A percentile compares a stretch with the other conserved stretches of the same genome.
phyloP scores from a whole-genome alignment of 78 protist species.

The Paulinella micropora region DNA sequence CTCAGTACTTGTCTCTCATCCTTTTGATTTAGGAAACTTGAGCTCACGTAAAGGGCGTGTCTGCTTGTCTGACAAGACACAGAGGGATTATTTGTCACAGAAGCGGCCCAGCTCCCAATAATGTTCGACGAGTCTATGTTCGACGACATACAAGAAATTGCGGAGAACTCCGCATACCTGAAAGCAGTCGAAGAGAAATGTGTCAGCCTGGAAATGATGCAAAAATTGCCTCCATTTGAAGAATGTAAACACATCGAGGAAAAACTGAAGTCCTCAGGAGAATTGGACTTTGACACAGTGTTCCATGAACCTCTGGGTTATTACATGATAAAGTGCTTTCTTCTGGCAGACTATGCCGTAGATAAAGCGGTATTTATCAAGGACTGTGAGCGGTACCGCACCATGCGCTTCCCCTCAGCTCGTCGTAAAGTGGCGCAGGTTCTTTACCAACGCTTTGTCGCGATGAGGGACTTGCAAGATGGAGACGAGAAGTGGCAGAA shows the following conservation, averaged over 20 bases:
- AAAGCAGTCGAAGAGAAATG: not conserved
- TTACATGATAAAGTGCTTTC: slow-evolving; percentile 8
- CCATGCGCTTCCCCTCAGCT: not conserved
- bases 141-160: not conserved
- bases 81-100: too few species aligned
- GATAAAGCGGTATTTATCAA: not conserved
- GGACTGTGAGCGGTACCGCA: not conserved
- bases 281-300: not conserved
- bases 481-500: not conserved
- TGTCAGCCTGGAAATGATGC: not conserved
- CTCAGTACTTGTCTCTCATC: too few species aligned
- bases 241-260: not conserved
- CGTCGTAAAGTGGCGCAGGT: not conserved
- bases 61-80: too few species aligned
- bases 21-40: too few species aligned
- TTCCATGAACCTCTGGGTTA: not conserved
- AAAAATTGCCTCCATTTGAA: not conserved
- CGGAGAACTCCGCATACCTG: not conserved
- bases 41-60: too few species aligned
- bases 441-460: not conserved
- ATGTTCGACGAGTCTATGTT: too few species aligned
- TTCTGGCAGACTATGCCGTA: not conserved
- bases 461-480: too few species aligned
- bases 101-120: too few species aligned
- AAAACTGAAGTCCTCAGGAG: not conserved